Evolutionary conservation across 441 rosid genomes (phyloP), one percentile per base, ranked within the genome.

Genomic region (Sinapis alba): DNA sequence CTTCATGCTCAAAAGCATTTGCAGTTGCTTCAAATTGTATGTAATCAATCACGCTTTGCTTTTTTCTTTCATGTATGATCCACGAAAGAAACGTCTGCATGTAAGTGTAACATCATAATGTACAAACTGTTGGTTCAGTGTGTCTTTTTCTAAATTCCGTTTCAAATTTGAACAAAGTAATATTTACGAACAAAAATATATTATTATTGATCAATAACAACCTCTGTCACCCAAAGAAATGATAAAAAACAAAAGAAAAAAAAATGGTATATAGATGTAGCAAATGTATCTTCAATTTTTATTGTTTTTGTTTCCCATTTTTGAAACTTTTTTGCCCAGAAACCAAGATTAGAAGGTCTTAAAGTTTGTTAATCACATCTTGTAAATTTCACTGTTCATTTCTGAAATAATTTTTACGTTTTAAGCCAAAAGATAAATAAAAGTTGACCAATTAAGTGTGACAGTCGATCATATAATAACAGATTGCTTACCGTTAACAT

Each of bases 71-170:
- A 67, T 16, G 68, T 36, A 36, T 51, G 19, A 36, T 61, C 43
- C 53, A 45, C 53, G 56, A 53, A 68, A 65, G 34, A 28, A 6
- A 57, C 32, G 51, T 56, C 30, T 62, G 45, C 69, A 62, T 61
- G 73, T 24, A 61, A 68, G 62, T 75, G 69, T 61, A 62, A 68
- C 74, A 68, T 69, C 74, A 7, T n/a, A n/a, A n/a, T 66, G 28
- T 10, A 16, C 23, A 30, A 30, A 15, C 7, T 5, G 51, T 45
- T 45, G 19, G 19, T 19, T n/a, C 32, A 23, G 6, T 2, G 43
- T 61, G 23, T 18, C 6, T 18, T 28, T 43, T 26, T 7, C 19
- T 26, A 58, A 26, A 13, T 57, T 24, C 18, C 50, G 5, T 41
- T 45, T 15, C 3, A 45, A 15, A 15, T 15, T 15, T 45, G 53